A percentile compares a stretch with the other conserved stretches of the same genome.
These are phyloP conservation scores for Herpetospermum pedunculosum DNA, from an alignment of 306 rosid genomes.

Conservation along the genomic window DNA sequence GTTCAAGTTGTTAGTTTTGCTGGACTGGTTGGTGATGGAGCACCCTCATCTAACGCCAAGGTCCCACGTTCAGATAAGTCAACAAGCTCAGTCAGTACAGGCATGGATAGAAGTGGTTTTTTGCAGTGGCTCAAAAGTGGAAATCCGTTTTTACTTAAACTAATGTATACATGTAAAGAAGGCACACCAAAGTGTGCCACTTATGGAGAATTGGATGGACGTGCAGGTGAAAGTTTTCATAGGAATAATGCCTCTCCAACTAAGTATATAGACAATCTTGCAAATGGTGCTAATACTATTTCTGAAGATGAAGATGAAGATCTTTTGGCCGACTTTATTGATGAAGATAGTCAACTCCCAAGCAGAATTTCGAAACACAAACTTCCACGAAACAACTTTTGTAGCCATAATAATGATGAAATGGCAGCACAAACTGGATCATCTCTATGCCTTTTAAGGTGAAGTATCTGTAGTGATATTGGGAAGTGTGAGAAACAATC, in stretches of 20 bases:
- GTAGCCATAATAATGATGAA: constrained; percentile 48
- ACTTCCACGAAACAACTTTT: constrained; percentile 30
- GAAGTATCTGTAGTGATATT: constrained; percentile 20
- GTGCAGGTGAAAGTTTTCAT: constrained; percentile 21
- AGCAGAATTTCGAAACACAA: constrained; percentile 64
- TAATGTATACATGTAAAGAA: constrained; percentile 38
- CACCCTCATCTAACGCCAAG: constrained; percentile 45
- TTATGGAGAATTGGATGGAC: constrained; percentile 51
- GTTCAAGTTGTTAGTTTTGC: constrained; percentile 79
- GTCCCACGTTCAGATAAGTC: constrained; percentile 37
- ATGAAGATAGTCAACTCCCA: constrained; percentile 98
- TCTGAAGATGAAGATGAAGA: constrained; percentile 90
- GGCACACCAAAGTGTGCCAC: constrained; percentile 41
- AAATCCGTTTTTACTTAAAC: constrained; percentile 67
- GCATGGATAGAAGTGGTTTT: constrained; percentile 53
- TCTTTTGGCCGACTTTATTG: constrained; percentile 98
- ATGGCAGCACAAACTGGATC: constrained; percentile 78
- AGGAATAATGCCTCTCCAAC: constrained; percentile 47
- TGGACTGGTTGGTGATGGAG: constrained; percentile 97
- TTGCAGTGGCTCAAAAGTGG: constrained; percentile 64
- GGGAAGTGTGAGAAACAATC: neutral
- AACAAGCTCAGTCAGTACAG: constrained; percentile 27
- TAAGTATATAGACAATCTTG: constrained; percentile 30
- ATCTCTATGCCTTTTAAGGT: constrained; percentile 84
- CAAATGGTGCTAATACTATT: constrained; percentile 49